Conservation (phyloP, 345 rosid genomes). For the Geranium rotundifolium region DNA sequence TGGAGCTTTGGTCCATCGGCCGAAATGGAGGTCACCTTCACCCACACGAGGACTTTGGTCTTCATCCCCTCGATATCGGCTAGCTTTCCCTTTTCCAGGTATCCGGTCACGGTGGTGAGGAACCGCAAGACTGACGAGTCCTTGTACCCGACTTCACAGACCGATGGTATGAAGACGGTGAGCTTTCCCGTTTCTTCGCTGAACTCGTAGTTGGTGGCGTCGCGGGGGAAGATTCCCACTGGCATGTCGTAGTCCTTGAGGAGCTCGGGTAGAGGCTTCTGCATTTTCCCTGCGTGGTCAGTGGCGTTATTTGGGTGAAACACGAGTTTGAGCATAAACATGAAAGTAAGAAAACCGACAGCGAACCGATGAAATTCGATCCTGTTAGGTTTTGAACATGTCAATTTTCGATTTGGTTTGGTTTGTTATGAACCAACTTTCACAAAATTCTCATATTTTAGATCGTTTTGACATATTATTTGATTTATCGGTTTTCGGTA, state of each 20-base stretch:
- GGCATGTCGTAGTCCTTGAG: conserved; percentile 74
- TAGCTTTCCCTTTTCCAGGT: conserved; percentile 53
- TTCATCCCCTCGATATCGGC: conserved; percentile 62
- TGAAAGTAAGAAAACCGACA: too few species aligned
- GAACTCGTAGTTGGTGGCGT: conserved; percentile 93
- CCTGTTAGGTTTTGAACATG: too few species aligned
- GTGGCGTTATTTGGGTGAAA: background rate
- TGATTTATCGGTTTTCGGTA: too few species aligned
- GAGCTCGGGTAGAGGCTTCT: conserved; percentile 77
- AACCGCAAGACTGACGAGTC: conserved; percentile 81
- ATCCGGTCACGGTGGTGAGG: conserved; percentile 49
- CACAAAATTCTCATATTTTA: too few species aligned
- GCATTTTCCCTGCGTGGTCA: conserved; percentile 67
- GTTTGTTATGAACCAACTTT: too few species aligned
- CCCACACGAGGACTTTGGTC: conserved; percentile 61
- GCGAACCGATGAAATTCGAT: too few species aligned
- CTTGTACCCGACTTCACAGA: conserved; percentile 83
- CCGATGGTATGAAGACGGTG: conserved; percentile 59
- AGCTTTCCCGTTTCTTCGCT: conserved; percentile 68
- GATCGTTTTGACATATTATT: too few species aligned
- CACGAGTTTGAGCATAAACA: background rate
- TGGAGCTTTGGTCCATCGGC: conserved; percentile 65
- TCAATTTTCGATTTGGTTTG: too few species aligned
- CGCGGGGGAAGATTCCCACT: conserved; percentile 82
- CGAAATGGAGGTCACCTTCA: conserved; percentile 47